Base-by-base conservation (phyloP, 331 rosid species). In the Pyrus hybrid region DNA sequence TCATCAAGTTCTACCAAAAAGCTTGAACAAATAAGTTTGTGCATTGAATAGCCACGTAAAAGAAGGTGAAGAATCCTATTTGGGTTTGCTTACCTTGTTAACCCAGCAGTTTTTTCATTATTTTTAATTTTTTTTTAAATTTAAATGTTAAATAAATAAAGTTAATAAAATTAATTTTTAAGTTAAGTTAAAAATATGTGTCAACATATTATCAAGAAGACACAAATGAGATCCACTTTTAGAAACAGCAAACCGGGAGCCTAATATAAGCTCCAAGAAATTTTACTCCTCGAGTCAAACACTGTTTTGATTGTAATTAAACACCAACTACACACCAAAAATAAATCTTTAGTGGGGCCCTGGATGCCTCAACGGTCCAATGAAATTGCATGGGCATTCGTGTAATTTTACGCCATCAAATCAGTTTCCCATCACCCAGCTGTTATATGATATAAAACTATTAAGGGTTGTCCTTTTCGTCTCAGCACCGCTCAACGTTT, bases 371-470 rank as follows among this genome's bases (percentile, higher is more conserved):
- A 73, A 62, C 70, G 70, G 70, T 63, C 37, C 45, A 61, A 25
- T 25, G 57, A 62, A 60, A 63, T 22, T 26, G 23, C 3, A 20
- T 54, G 78, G 87, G 80, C 20, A 79, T 2, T 45, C 63, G 8
- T 0, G 87, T 85, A 81, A 29, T 41, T 81, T 62, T 71, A 0
- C 0, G 2, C n/a, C 23, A 21, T 3, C 14, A 23, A 23, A 41
- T 2, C 17, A 14, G 41, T 23, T 16, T 5, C 75, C 22, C 29
- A 20, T 22, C 26, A 11, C 26, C 28, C 74, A 28, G 13, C 14
- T 23, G 5, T 68, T 7, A 17, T 25, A 4, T 6, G 6, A 54
- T 18, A 33, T 51, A 65, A 16, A 20, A 56, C 12, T 35, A 35
- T 35, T 53, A 65, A 2, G 8, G 13, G 33, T 80, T 74, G 79